Conservation (phyloP, 2,329 filamentous ascomycete species). For the Amesomyces nigricolor region DNA sequence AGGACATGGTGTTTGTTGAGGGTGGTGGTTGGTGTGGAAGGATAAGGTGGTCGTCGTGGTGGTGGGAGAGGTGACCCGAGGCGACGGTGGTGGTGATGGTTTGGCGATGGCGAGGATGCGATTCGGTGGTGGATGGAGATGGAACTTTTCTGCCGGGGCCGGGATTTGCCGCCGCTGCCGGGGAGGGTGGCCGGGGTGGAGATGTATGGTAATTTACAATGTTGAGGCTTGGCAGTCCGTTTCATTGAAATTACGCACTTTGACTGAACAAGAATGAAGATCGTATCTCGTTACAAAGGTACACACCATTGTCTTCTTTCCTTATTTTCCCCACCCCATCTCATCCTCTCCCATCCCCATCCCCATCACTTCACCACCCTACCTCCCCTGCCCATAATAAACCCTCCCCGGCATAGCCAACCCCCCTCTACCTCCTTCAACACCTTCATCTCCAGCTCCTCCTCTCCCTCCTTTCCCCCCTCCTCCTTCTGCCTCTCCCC, state of each 20-base stretch:
- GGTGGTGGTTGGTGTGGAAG: not conserved
- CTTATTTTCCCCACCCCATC: not conserved
- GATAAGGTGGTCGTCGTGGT: not conserved
- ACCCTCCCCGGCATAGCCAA: constrained; percentile 43
- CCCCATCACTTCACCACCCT: not conserved
- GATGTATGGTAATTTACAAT: constrained; percentile 5
- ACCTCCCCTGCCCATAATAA: constrained; percentile 28
- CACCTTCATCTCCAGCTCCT: constrained; percentile 40
- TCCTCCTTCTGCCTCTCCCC: constrained; percentile 31
- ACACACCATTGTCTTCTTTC: not conserved
- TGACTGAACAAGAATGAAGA: not conserved
- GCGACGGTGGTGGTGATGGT: constrained; percentile 7
- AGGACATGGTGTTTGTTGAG: constrained; percentile 45
- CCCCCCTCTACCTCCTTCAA: constrained; percentile 43
- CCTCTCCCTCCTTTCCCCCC: constrained; percentile 18
- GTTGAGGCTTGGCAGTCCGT: not conserved
- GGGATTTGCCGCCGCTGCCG: constrained; percentile 18
- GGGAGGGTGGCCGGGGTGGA: not conserved
- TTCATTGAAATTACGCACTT: not conserved
- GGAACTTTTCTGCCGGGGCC: constrained; percentile 22
- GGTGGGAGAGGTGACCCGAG: not conserved
- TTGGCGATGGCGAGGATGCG: constrained; percentile 11
- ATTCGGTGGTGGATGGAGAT: constrained; percentile 5
- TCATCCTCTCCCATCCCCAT: no score
- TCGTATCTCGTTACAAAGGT: no score